Conservation (phyloP, 306 rosid genomes). For the Arachis stenosperma region DNA sequence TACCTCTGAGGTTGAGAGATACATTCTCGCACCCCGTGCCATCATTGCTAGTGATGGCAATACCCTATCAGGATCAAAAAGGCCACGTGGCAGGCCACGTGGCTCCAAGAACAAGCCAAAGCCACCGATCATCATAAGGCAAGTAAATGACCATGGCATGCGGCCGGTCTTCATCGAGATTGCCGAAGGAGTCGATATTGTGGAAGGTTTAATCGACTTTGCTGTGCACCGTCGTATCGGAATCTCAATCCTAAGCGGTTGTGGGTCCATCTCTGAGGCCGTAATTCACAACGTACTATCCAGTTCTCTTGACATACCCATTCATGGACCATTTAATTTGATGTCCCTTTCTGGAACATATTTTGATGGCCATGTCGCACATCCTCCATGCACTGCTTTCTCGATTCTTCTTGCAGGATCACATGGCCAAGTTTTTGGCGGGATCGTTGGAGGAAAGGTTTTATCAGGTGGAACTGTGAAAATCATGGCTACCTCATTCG, state of each 20-base stretch:
- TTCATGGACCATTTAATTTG: slow-evolving; percentile 46
- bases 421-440: slow-evolving; percentile 61
- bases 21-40: not conserved
- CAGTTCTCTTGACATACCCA: slow-evolving; percentile 12
- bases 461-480: slow-evolving; percentile 47
- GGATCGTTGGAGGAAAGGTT: slow-evolving; percentile 55
- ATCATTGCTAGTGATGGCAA: not conserved
- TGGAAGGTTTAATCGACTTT: slow-evolving; percentile 44
- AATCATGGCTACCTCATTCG: slow-evolving; percentile 43
- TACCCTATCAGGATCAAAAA: slow-evolving; percentile 31
- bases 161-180: slow-evolving; percentile 52
- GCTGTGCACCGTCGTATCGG: slow-evolving; percentile 38
- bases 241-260: slow-evolving; percentile 45
- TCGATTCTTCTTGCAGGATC: slow-evolving; percentile 46
- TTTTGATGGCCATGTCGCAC: not conserved
- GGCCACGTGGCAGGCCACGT: slow-evolving; percentile 65
- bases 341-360: slow-evolving; percentile 45
- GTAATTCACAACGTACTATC: slow-evolving; percentile 42
- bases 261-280: slow-evolving; percentile 51
- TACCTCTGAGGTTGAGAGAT: not conserved
- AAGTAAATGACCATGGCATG: slow-evolving; percentile 32
- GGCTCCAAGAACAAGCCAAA: slow-evolving; percentile 75
- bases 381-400: slow-evolving; percentile 39
- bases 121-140: slow-evolving; percentile 48
- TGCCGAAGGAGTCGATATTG: slow-evolving; percentile 52